phyloP scores from a whole-genome alignment of 257 asterid genomes.

The Solanum pennellii region DNA sequence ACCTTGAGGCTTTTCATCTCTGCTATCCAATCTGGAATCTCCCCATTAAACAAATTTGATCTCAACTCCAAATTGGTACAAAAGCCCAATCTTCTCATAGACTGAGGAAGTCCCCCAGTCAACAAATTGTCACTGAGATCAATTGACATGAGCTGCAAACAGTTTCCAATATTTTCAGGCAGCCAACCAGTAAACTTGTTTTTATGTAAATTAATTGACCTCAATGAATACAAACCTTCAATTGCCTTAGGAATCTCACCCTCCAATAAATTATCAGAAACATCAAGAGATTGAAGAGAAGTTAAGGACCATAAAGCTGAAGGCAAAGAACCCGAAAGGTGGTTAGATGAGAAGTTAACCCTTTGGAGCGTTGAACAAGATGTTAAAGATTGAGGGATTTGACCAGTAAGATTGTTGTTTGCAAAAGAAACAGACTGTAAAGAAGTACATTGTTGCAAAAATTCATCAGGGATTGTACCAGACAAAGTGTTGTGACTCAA shows the following conservation, averaged over 20 bases:
- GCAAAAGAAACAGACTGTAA: slow-evolving; percentile 51
- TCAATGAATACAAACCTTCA: slow-evolving; percentile 31
- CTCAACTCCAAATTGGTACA: slow-evolving; percentile 41
- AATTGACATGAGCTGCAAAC: slow-evolving; percentile 33
- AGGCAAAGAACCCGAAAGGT: slow-evolving; percentile 47
- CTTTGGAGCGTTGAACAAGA: slow-evolving; percentile 46
- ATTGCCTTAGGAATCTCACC: slow-evolving; percentile 61
- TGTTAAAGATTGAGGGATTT: slow-evolving; percentile 38
- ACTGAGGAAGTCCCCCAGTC: slow-evolving; percentile 46
- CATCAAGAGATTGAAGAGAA: slow-evolving; percentile 44
- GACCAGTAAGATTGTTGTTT: slow-evolving; percentile 55
- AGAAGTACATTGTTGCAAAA: slow-evolving; percentile 54
- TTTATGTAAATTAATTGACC: slow-evolving; percentile 29
- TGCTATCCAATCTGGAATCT: slow-evolving; percentile 69
- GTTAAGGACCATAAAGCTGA: slow-evolving; percentile 42
- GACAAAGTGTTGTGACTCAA: slow-evolving; percentile 43
- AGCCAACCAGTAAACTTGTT: slow-evolving; percentile 48
- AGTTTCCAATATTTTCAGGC: slow-evolving; percentile 61
- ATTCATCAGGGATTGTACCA: slow-evolving; percentile 43
- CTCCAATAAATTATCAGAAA: slow-evolving; percentile 52
- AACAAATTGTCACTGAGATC: slow-evolving; percentile 49
- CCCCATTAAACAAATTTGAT: slow-evolving; percentile 41
- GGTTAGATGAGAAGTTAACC: slow-evolving; percentile 53
- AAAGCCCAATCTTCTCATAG: slow-evolving; percentile 39
- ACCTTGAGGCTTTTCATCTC: slow-evolving; percentile 53